Evolutionary conservation across 306 rosid genomes (phyloP).

Genomic region (Prinsepia uniflora): DNA sequence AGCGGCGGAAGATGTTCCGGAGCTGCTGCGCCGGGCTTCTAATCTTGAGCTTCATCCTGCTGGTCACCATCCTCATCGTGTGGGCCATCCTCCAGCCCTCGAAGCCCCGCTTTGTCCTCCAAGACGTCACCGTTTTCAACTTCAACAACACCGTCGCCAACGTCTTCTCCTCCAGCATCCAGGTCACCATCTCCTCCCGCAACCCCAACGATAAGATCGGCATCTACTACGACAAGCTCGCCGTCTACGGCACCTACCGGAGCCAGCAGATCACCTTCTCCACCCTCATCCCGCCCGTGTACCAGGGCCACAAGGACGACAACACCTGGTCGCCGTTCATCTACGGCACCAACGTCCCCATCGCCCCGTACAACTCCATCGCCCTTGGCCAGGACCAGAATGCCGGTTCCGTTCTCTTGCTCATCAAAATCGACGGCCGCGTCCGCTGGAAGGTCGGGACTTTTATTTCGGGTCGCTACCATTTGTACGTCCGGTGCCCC

Average conservation of each 20-base stretch:
- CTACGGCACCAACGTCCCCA: slow-evolving; percentile 63
- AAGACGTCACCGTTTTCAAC: slow-evolving; percentile 81
- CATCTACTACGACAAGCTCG: slow-evolving; percentile 77
- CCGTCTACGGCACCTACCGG: slow-evolving; percentile 53
- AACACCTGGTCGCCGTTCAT: slow-evolving; percentile 85
- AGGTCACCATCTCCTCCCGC: slow-evolving; percentile 64
- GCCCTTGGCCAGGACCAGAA: slow-evolving; percentile 41
- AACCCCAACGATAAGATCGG: slow-evolving; percentile 85
- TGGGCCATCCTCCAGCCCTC: slow-evolving; percentile 77
- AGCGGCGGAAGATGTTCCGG: neutral
- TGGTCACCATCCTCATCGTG: slow-evolving; percentile 50
- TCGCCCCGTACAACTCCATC: slow-evolving; percentile 61
- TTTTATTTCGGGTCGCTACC: slow-evolving; percentile 57
- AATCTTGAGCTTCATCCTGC: slow-evolving; percentile 49
- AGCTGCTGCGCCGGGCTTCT: slow-evolving; percentile 35
- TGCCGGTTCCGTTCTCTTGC: slow-evolving; percentile 40
- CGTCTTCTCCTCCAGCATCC: slow-evolving; percentile 66
- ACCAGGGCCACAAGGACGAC: slow-evolving; percentile 78
- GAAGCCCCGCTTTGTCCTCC: slow-evolving; percentile 71
- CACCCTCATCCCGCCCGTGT: slow-evolving; percentile 59
- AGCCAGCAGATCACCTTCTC: slow-evolving; percentile 72
- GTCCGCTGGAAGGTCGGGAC: slow-evolving; percentile 87
- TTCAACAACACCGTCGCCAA: slow-evolving; percentile 73
- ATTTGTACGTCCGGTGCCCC: slow-evolving; percentile 60
- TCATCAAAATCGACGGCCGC: slow-evolving; percentile 55